Percentiles rank a stretch among this genome's conserved stretches.
Conservation (phyloP, 345 rosid genomes). For the Gossypium raimondii region DNA sequence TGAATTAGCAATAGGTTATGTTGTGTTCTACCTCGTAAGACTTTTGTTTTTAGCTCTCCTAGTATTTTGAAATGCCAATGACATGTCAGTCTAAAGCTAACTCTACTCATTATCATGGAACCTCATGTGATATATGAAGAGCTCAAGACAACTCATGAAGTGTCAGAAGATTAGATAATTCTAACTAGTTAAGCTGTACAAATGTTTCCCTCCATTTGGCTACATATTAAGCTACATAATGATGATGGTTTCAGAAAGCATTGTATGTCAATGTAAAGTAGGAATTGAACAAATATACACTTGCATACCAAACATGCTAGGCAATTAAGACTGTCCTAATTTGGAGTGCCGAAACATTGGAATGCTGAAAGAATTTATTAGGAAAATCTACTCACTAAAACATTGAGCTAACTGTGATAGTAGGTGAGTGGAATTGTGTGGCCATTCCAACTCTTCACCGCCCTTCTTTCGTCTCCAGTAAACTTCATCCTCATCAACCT, state of each 20-base stretch:
- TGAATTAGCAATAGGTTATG: neutral
- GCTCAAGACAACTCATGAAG: neutral
- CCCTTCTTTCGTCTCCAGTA: constrained; percentile 68
- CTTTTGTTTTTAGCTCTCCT: neutral
- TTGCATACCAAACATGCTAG: neutral
- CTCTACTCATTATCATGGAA: neutral
- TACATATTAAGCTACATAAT: neutral
- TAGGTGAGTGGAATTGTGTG: constrained; percentile 55
- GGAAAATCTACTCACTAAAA: constrained; percentile 51
- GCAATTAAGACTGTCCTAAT: neutral
- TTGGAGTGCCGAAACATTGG: neutral
- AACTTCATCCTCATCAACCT: constrained; percentile 91
- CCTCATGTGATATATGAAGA: neutral
- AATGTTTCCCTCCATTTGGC: neutral
- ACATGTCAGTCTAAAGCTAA: neutral
- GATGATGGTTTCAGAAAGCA: neutral
- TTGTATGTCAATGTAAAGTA: neutral
- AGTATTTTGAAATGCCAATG: neutral
- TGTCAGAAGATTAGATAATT: neutral
- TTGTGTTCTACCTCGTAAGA: neutral
- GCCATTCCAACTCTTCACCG: constrained; percentile 69
- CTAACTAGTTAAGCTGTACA: neutral
- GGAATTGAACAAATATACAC: neutral
- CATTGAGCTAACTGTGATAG: constrained; percentile 60
- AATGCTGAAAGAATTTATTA: neutral